phyloP scores from a whole-genome alignment of 768 basidiomycete genomes.

The Pulveroboletus ravenelii region DNA sequence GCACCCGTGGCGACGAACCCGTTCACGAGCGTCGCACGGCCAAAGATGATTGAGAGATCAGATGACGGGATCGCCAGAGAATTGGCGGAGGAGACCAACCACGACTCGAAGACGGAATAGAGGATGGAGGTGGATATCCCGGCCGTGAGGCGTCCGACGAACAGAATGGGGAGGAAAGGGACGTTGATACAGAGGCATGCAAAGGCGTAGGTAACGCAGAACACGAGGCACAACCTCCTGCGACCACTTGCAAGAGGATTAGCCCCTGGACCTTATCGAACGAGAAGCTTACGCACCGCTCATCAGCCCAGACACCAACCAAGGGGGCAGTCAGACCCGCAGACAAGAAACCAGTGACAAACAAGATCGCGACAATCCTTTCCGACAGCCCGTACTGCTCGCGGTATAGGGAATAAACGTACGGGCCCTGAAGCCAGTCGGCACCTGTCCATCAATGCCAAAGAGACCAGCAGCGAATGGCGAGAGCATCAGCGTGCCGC shows the following conservation, averaged over 20 bases:
- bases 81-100: conserved; percentile 64
- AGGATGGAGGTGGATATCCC: conserved; percentile 73
- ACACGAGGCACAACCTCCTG: conserved; percentile 60
- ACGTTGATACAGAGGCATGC: conserved; percentile 58
- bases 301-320: conserved; percentile 75
- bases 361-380: conserved; percentile 61
- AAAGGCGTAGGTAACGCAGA: conserved; percentile 61
- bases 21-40: conserved; percentile 68
- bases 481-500: conserved; percentile 1
- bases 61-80: conserved; percentile 46
- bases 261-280: not conserved
- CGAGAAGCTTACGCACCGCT: conserved; percentile 37
- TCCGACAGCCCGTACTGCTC: conserved; percentile 65
- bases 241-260: conserved; percentile 47
- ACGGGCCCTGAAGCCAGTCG: conserved; percentile 79
- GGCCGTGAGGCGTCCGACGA: conserved; percentile 61
- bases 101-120: conserved; percentile 73
- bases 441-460: conserved; percentile 41
- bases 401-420: conserved; percentile 68
- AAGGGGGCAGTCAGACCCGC: conserved; percentile 67
- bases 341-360: conserved; percentile 73
- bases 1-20: conserved; percentile 66
- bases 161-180: conserved; percentile 52
- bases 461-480: not conserved
- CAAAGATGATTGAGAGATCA: conserved; percentile 66